Conservation (phyloP, 2,329 filamentous ascomycete genomes). For the Hypoxylon sp. region DNA sequence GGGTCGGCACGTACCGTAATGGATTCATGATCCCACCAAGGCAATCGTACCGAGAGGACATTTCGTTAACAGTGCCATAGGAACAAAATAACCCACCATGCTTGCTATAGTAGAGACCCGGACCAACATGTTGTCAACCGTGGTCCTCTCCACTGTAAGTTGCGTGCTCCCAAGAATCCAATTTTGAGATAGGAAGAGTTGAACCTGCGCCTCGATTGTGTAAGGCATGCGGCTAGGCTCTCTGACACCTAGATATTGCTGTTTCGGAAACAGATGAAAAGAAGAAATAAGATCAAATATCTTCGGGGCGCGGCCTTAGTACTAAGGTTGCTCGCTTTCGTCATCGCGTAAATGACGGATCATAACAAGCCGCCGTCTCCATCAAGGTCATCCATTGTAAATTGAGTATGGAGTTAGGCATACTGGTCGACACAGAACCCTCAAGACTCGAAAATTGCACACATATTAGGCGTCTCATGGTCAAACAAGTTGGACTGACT, state of each 20-base stretch:
- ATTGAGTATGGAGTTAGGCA: slow-evolving; percentile 23
- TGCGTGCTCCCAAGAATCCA: slow-evolving; percentile 23
- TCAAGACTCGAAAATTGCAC: slow-evolving; percentile 31
- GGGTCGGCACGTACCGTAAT: slow-evolving; percentile 41
- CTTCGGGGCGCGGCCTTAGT: slow-evolving; percentile 4
- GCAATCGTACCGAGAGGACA: slow-evolving; percentile 39
- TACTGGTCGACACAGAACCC: slow-evolving; percentile 17
- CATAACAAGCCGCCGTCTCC: slow-evolving; percentile 9
- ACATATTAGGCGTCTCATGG: slow-evolving; percentile 28
- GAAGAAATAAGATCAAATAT: slow-evolving; percentile 27
- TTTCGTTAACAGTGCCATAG: slow-evolving; percentile 37
- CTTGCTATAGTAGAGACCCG: slow-evolving; percentile 34
- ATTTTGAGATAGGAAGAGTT: slow-evolving; percentile 35
- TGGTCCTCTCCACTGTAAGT: slow-evolving; percentile 20
- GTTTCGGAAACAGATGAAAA: slow-evolving; percentile 2
- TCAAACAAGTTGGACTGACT: slow-evolving; percentile 12
- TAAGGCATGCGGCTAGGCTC: slow-evolving; percentile 40
- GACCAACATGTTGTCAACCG: slow-evolving; percentile 12
- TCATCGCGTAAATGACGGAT: slow-evolving; percentile 2
- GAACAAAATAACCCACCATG: slow-evolving; percentile 38
- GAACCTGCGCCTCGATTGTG: slow-evolving; percentile 47
- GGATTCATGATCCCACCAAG: slow-evolving; percentile 46
- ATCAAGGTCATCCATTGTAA: not conserved
- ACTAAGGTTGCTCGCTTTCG: slow-evolving; percentile 18
- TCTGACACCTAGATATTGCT: slow-evolving; percentile 26